A percentile compares a stretch with the other conserved stretches of the same genome.
Conservation (phyloP, 2,329 filamentous ascomycete genomes). For the Capronia epimyces region DNA sequence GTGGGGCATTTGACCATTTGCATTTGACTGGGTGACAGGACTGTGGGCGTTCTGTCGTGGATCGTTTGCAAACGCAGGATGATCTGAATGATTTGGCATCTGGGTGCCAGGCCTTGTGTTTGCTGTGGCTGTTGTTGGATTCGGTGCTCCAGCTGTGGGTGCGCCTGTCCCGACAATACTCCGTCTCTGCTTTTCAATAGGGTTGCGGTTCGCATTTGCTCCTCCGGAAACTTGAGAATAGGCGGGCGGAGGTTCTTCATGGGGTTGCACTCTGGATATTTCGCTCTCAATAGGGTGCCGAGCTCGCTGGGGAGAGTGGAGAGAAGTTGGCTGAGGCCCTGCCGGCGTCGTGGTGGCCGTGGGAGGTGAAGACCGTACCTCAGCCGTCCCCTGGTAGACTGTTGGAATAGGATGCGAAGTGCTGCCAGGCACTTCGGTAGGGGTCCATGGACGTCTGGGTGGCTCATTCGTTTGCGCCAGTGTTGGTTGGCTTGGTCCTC, state of each 20-base stretch:
- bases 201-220: conserved; percentile 51
- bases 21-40: conserved; percentile 29
- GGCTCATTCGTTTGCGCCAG: conserved; percentile 34
- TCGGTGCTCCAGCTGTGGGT: conserved; percentile 26
- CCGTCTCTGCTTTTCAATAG: conserved; percentile 68
- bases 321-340: conserved; percentile 33
- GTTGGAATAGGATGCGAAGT: conserved; percentile 85
- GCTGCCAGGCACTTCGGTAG: conserved; percentile 80
- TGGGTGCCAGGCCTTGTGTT: conserved; percentile 28
- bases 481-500: conserved; percentile 44
- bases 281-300: conserved; percentile 77
- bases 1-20: conserved; percentile 21
- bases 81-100: conserved; percentile 48
- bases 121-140: conserved; percentile 21
- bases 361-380: conserved; percentile 50
- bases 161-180: conserved; percentile 28
- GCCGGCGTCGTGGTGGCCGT: conserved; percentile 41
- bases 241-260: conserved; percentile 69
- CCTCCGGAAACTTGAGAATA: conserved; percentile 69
- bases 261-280: conserved; percentile 72
- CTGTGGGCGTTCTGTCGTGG: conserved; percentile 46
- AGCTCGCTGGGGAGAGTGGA: conserved; percentile 37
- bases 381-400: conserved; percentile 79
- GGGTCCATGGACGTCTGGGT: conserved; percentile 75
- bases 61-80: conserved; percentile 90